Evolutionary conservation across 805 yeast species (phyloP).

Genomic region (Priceomyces melissophilus): DNA sequence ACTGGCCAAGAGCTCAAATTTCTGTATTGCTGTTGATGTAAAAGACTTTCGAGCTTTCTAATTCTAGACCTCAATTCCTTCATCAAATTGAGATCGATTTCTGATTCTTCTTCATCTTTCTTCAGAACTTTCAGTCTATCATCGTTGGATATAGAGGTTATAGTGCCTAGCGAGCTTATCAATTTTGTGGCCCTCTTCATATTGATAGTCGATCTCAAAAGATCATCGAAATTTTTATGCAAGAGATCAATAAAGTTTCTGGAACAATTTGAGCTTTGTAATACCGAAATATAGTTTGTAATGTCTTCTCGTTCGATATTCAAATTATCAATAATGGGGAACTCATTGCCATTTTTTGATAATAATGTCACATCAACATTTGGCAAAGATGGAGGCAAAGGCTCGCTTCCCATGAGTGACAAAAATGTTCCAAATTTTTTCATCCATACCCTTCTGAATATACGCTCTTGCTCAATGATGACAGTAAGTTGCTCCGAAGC

Average conservation of each 20-base stretch:
- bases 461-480: constrained; percentile 54
- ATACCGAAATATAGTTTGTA: constrained; percentile 20
- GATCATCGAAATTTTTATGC: constrained; percentile 43
- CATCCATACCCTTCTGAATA: constrained; percentile 59
- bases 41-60: constrained; percentile 67
- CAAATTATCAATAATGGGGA: constrained; percentile 35
- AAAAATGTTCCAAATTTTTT: constrained; percentile 52
- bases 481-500: constrained; percentile 57
- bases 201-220: constrained; percentile 36
- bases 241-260: constrained; percentile 36
- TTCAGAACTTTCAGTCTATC: constrained; percentile 5
- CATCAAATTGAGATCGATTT: constrained; percentile 38
- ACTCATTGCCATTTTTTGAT: constrained; percentile 15
- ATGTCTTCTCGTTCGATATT: constrained; percentile 33
- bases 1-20: constrained; percentile 49
- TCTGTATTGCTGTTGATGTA: constrained; percentile 69
- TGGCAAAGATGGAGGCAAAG: constrained; percentile 18
- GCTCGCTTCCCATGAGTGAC: constrained; percentile 14
- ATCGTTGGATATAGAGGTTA: constrained; percentile 20
- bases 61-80: constrained; percentile 70
- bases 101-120: constrained; percentile 23
- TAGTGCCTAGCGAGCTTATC: constrained; percentile 27
- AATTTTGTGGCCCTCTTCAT: constrained; percentile 33
- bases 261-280: constrained; percentile 20
- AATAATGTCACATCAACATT: constrained; percentile 37